Base-by-base conservation (phyloP, 2,329 filamentous ascomycete genomes). In the Hypoxylon sp. region DNA sequence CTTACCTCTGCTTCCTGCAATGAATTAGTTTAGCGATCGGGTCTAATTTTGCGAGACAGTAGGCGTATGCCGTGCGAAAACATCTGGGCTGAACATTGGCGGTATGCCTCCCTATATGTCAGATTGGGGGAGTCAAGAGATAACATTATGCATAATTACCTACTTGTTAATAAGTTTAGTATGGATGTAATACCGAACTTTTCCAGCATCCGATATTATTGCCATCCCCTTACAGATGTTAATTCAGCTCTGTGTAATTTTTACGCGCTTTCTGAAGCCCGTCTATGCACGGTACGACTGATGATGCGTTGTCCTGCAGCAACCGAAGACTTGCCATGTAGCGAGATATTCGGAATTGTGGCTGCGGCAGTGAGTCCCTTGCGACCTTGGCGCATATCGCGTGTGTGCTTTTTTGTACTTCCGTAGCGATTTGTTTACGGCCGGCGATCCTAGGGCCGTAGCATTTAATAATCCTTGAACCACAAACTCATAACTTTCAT, bases 1-100 rank as follows among this genome's bases (percentile, higher is more conserved):
- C 30, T 34, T 34, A 34, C 13, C 10, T 34, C 13, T 6, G 39
- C 62, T 56, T 37, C 37, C 24, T 26, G 24, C 24, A 26, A 26
- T 26, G 7, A 58, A 34, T 11, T 11, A 34, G 4, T 50, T 54
- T 30, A 30, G 50, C 13, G 24, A 20, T 30, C 34, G 30, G 28
- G 26, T 46, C 17, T 30, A 37, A 30, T 34, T 22, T 8, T 58
- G 26, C 28, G 44, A 11, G 20, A 32, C 37, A 46, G 8, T 34
- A 11, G 30, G 13, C 13, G 7, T 11, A 34, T 34, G 10, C 30
- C 30, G 30, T 34, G 13, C 30, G 30, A 3, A 13, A 11, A 34
- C 10, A 13, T 13, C 13, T 13, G 30, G 30, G 30, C 30, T 34
- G 30, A 4, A 11, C 30, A 4, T 13, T 4, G 10, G 13, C 11